A percentile compares a stretch with the other conserved stretches of the same genome.
Conservation (phyloP, 1,284 basidiomycete species). For the Ganoderma lingzhi region DNA sequence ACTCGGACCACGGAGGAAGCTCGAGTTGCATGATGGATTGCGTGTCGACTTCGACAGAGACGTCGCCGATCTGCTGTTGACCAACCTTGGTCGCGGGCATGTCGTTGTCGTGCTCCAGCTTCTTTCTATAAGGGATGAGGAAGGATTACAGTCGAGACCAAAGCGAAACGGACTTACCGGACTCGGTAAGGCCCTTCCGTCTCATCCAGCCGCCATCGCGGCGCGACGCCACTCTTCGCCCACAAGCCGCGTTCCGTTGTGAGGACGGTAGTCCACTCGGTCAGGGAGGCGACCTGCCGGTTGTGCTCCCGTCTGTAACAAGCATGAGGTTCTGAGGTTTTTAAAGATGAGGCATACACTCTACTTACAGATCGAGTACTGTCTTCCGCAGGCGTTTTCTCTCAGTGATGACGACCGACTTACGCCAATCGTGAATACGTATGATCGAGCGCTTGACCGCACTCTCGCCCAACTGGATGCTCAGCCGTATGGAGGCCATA, state of each 20-base stretch:
- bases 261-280: constrained; percentile 64
- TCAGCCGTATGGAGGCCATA: constrained; percentile 62
- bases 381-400: constrained; percentile 74
- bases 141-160: constrained; percentile 20
- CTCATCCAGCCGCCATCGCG: constrained; percentile 83
- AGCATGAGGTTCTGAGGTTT: not conserved
- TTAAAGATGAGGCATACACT: too few relatives aligned
- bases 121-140: constrained; percentile 59
- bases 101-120: constrained; percentile 71
- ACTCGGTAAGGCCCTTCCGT: constrained; percentile 90
- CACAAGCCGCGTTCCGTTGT: constrained; percentile 83
- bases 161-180: constrained; percentile 77
- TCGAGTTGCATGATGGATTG: constrained; percentile 69
- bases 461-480: constrained; percentile 68
- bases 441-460: constrained; percentile 66
- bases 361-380: constrained; percentile 70
- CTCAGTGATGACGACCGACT: constrained; percentile 70
- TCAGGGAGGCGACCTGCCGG: constrained; percentile 68
- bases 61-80: constrained; percentile 57
- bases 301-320: constrained; percentile 68
- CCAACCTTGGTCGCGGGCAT: constrained; percentile 60
- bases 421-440: constrained; percentile 75
- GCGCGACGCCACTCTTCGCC: constrained; percentile 60
- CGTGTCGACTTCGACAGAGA: constrained; percentile 66
- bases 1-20: constrained; percentile 82